Conservation (phyloP, 2,329 filamentous ascomycete genomes). For the Talaromyces atroroseus region DNA sequence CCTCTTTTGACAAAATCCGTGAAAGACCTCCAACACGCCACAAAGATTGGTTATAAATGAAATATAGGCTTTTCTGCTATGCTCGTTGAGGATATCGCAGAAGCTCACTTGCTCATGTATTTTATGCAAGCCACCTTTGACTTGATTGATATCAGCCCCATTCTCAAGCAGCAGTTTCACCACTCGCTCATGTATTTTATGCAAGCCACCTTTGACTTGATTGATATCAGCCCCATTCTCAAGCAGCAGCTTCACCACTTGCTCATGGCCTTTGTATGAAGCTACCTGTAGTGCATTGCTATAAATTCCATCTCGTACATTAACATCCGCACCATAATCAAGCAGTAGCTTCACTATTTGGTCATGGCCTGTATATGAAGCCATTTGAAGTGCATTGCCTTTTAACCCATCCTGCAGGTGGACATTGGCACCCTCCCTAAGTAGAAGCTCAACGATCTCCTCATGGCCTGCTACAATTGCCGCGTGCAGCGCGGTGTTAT, state of each 20-base stretch:
- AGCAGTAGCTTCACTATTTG: neutral
- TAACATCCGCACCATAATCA: neutral
- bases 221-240: neutral
- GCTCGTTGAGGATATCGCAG: no score
- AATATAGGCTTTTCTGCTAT: no score
- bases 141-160: neutral
- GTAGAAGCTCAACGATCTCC: neutral
- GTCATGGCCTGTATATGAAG: neutral
- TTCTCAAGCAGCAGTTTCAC: neutral
- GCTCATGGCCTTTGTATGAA: no score
- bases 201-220: no score
- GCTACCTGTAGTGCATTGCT: no score
- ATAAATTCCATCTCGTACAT: neutral
- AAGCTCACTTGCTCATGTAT: no score
- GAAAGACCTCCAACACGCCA: no score
- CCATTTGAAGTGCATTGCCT: neutral
- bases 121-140: no score
- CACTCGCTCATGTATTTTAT: no score
- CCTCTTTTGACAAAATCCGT: no score
- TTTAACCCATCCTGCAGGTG: neutral
- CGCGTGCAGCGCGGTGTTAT: constrained; percentile 1
- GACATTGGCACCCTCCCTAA: neutral
- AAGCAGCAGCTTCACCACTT: neutral
- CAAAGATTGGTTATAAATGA: no score
- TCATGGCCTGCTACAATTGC: neutral